These are phyloP conservation scores for Trametes villosa DNA, from an alignment of 768 basidiomycete genomes.

Conservation along the genomic window DNA sequence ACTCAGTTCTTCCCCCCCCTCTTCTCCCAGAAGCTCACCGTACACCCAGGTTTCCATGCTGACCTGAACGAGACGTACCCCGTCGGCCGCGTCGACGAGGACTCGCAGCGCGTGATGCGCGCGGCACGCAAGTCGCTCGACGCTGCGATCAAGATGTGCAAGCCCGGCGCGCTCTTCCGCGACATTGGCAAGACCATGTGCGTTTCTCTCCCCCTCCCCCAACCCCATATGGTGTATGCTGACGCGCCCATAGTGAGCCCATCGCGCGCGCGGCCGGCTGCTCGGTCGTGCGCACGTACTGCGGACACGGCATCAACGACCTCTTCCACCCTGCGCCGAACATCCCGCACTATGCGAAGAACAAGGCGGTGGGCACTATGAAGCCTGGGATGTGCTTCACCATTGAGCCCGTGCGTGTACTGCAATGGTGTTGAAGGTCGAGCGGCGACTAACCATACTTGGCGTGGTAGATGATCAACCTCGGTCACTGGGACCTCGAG, in stretches of 20 bases:
- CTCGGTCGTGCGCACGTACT: slow-evolving; percentile 90
- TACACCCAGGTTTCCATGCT: slow-evolving; percentile 74
- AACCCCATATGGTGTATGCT: slow-evolving; percentile 2
- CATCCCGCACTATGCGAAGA: slow-evolving; percentile 93
- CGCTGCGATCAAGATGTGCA: slow-evolving; percentile 89
- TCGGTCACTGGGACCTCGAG: slow-evolving; percentile 76
- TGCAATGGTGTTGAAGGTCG: not conserved
- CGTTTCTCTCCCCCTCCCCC: slow-evolving; percentile 33
- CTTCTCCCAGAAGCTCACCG: not conserved
- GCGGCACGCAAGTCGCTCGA: slow-evolving; percentile 85
- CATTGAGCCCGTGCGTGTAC: slow-evolving; percentile 70
- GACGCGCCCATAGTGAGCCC: slow-evolving; percentile 62
- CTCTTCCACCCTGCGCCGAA: slow-evolving; percentile 87
- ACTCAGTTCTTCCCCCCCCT: slow-evolving; percentile 1
- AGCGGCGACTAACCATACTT: no score
- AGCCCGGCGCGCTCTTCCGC: slow-evolving; percentile 89
- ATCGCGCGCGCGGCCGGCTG: slow-evolving; percentile 83
- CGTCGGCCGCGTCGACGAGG: slow-evolving; percentile 83
- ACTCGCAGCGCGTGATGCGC: slow-evolving; percentile 79
- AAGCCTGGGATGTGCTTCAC: slow-evolving; percentile 87
- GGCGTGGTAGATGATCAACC: slow-evolving; percentile 82
- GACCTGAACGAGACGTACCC: slow-evolving; percentile 95
- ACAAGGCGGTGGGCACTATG: slow-evolving; percentile 92
- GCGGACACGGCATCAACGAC: slow-evolving; percentile 88
- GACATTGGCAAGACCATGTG: slow-evolving; percentile 88